Percentiles rank a stretch among this genome's conserved stretches.
These are phyloP conservation scores for Stylosanthes scabra DNA, from an alignment of 331 rosid genomes.

Conservation along the genomic window DNA sequence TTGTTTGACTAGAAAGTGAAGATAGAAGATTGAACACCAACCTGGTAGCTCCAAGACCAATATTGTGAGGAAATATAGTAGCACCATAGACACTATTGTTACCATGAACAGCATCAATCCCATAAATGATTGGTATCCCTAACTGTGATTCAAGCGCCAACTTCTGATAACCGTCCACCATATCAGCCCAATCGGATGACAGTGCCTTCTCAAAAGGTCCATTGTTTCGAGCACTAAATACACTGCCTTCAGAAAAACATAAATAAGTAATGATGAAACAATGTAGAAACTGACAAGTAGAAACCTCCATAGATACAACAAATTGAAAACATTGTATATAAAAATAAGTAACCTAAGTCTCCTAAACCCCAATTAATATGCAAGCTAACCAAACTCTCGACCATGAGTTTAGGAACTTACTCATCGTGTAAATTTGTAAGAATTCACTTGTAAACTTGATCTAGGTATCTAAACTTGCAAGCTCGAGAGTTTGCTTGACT, in stretches of 20 bases:
- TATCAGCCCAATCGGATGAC: slow-evolving; percentile 76
- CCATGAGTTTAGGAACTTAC: too few relatives aligned
- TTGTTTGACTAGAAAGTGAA: background rate
- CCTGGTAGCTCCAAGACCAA: slow-evolving; percentile 87
- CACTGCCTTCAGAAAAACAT: slow-evolving; percentile 54
- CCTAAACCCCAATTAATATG: too few relatives aligned
- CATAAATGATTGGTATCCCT: slow-evolving; percentile 79
- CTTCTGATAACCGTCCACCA: slow-evolving; percentile 72
- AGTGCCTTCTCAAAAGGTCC: slow-evolving; percentile 60
- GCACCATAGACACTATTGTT: slow-evolving; percentile 69
- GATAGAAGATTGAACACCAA: slow-evolving; percentile 22
- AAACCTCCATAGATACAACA: background rate
- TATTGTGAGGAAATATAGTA: slow-evolving; percentile 78
- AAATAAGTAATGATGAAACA: background rate
- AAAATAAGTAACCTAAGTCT: too few relatives aligned
- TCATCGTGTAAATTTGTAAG: too few relatives aligned
- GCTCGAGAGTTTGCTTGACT: background rate
- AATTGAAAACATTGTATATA: background rate
- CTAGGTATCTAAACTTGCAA: too few relatives aligned
- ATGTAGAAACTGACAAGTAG: background rate
- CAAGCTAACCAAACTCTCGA: too few relatives aligned
- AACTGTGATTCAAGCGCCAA: slow-evolving; percentile 63
- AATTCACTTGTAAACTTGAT: too few relatives aligned
- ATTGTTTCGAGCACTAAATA: slow-evolving; percentile 65
- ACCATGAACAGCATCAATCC: slow-evolving; percentile 81